phyloP scores from a whole-genome alignment of 495 filamentous ascomycete species.

The Aspergillus coremiiformis region DNA sequence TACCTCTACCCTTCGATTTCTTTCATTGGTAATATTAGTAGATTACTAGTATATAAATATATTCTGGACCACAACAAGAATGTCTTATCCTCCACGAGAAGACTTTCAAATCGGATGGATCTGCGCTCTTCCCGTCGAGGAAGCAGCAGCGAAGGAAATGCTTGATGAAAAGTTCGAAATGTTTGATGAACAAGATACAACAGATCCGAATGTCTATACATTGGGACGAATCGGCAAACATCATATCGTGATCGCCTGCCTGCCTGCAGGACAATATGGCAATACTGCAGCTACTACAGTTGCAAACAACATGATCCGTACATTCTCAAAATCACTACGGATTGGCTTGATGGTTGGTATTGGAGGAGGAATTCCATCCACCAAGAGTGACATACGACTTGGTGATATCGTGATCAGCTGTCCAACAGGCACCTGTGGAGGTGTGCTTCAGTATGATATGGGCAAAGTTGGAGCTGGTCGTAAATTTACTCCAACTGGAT shows the following conservation, averaged over 20 bases:
- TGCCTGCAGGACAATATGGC: constrained; percentile 35
- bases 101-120: constrained; percentile 47
- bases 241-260: constrained; percentile 36
- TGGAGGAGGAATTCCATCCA: constrained; percentile 32
- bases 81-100: constrained; percentile 24
- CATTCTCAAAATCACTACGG: constrained; percentile 34
- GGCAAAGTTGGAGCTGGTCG: not conserved
- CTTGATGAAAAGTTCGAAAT: constrained; percentile 39
- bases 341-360: constrained; percentile 37
- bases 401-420: constrained; percentile 32
- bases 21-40: not conserved
- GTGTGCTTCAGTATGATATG: constrained; percentile 1
- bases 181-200: constrained; percentile 15
- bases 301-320: constrained; percentile 32
- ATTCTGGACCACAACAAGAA: not conserved
- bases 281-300: constrained; percentile 30
- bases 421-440: not conserved
- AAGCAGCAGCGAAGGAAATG: constrained; percentile 36
- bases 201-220: constrained; percentile 33
- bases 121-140: constrained; percentile 37
- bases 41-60: not conserved
- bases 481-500: constrained; percentile 19
- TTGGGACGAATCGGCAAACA: constrained; percentile 37
- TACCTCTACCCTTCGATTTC: not conserved
- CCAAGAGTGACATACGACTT: constrained; percentile 28